A percentile compares a stretch with the other conserved stretches of the same genome.
Conservation (phyloP, 148 eudicot species). For the Chenopodium quinoa region DNA sequence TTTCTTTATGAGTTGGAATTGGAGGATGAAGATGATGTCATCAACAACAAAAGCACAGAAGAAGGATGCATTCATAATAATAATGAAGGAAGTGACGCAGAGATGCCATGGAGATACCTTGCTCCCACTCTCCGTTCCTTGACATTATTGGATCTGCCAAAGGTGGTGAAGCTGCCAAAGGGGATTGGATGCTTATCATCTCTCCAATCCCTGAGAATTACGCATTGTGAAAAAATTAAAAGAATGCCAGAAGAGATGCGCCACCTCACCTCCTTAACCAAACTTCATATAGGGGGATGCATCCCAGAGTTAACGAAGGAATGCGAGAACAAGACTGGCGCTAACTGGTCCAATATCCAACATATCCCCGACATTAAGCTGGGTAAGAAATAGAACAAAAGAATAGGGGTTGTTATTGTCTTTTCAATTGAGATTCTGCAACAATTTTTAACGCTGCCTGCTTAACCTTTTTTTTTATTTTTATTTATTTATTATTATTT, state of each 20-base stretch:
- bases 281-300: not conserved
- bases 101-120: not conserved
- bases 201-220: not conserved
- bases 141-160: not conserved
- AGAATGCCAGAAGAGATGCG: conserved; percentile 4
- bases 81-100: too few species aligned
- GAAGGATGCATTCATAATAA: too few species aligned
- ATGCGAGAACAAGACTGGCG: not conserved
- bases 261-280: not conserved
- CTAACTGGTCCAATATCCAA: conserved; percentile 15
- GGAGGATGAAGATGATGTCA: not conserved
- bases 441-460: too few species aligned
- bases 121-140: conserved; percentile 1
- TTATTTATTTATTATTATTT: too few species aligned
- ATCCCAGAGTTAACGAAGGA: not conserved
- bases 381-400: too few species aligned
- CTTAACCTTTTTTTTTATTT: too few species aligned
- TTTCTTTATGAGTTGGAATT: not conserved
- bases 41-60: too few species aligned
- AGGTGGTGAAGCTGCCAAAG: too few species aligned
- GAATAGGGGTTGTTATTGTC: too few species aligned
- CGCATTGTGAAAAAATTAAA: not conserved
- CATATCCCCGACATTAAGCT: not conserved
- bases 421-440: too few species aligned
- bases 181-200: too few species aligned